Base-by-base conservation (phyloP, 2,329 filamentous ascomycete genomes). In the Cytospora mali region DNA sequence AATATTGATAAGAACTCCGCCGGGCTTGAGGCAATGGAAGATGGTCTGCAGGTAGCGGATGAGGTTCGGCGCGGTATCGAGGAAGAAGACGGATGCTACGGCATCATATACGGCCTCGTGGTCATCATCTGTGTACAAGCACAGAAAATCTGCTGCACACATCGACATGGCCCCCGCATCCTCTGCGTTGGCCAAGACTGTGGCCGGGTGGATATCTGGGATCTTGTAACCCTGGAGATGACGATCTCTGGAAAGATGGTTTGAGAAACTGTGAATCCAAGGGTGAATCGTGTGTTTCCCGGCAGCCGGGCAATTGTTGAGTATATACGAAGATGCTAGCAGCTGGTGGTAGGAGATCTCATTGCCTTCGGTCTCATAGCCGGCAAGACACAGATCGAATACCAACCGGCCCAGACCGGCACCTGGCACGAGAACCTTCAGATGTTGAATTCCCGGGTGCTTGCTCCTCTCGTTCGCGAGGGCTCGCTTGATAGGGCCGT, bases 281-380 rank as follows among this genome's bases (percentile, higher is more conserved):
- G 95, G 95, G 71, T 90, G 91, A 57, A 99, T 81, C 10, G 81
- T 86, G 75, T 93, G 92, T 65, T 90, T 81, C 18, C 82, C 81
- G 0, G 83, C 84, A 2, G 74, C 72, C 0, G 79, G 69, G 5
- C 88, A 91, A 69, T 81, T 82, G 74, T 94, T 93, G 54, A 93
- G 84, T 18, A 93, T 84, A 72, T 91, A 88, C 0, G 84, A 86
- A 6, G 91, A 96, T 1, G 92, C 92, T 62, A 98, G 81, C n/a
- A 99, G 84, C 74, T 97, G 92, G 74, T 99, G 95, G 72, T 96
- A 98, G 3, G 93, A 97, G 66, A 98, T 96, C 76, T 99, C 91
- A 72, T 97, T 98, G 29, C 94, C 94, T 74, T 97, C 93, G 0
- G 87, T 85, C 13, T 84, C 78, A 74, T 88, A 96, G 13, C 95